These are phyloP conservation scores for Entomortierella parvispora DNA, from an alignment of 192 early-diverging fungal species.

Conservation along the genomic window DNA sequence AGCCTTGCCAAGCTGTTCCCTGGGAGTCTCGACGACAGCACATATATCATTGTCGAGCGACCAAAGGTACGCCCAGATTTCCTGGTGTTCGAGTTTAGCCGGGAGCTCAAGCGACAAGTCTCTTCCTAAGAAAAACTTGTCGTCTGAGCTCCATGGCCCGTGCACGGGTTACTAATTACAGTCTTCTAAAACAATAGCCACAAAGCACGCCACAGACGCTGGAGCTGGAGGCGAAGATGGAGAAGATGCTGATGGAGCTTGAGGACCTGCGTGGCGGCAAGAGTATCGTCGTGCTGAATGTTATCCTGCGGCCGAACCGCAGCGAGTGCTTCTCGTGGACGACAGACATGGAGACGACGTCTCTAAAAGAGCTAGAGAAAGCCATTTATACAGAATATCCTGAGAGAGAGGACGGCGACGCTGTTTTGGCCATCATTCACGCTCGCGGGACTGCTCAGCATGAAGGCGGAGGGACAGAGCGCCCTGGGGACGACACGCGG, in stretches of 20 bases:
- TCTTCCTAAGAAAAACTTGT: neutral
- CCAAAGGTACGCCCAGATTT: no score
- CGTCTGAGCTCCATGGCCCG: neutral
- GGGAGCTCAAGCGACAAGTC: slow-evolving; percentile 1
- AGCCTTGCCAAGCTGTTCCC: no score
- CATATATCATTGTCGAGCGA: no score
- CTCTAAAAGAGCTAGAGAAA: neutral
- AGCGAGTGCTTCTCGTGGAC: slow-evolving; percentile 23
- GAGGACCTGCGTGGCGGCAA: slow-evolving; percentile 18
- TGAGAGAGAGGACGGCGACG: slow-evolving; percentile 18
- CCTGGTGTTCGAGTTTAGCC: slow-evolving; percentile 4
- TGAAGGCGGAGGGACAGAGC: slow-evolving; percentile 14
- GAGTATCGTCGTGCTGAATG: slow-evolving; percentile 14
- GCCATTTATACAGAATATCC: slow-evolving; percentile 8
- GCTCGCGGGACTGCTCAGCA: slow-evolving; percentile 14
- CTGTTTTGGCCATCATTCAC: slow-evolving; percentile 22
- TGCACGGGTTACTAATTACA: neutral
- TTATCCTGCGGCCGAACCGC: slow-evolving; percentile 16
- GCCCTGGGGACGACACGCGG: slow-evolving; percentile 7
- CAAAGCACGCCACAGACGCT: slow-evolving; percentile 5
- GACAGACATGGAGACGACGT: slow-evolving; percentile 11
- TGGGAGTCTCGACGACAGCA: no score
- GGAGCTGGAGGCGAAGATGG: slow-evolving; percentile 10
- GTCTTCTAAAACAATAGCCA: slow-evolving; percentile 1
- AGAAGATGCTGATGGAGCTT: slow-evolving; percentile 1